Conservation (phyloP, 2,329 filamentous ascomycete genomes). For the Gaeumannomyces tritici region DNA sequence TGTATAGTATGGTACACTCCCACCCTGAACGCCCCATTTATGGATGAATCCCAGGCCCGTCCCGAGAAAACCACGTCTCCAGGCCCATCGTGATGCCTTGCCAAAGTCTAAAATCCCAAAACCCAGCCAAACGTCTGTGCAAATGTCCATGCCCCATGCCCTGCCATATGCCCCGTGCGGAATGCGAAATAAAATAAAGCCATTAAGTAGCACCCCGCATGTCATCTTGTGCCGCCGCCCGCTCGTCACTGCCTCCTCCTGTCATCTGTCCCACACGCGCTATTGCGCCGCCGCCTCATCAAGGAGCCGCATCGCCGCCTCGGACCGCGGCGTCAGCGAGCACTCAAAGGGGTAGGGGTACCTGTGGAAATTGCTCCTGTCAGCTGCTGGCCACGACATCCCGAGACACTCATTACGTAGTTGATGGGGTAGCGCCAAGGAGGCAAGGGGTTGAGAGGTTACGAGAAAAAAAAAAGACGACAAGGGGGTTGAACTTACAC, state of each 20-base stretch:
- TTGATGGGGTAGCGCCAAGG: no score
- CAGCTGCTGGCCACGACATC: no score
- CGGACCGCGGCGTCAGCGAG: not conserved
- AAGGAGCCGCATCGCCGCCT: not conserved
- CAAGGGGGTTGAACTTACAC: slow-evolving; percentile 10
- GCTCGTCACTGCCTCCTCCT: no score
- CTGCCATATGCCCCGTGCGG: not conserved
- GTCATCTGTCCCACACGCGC: no score
- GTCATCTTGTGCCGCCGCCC: not conserved
- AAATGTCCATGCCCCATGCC: no score
- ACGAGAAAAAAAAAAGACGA: not conserved
- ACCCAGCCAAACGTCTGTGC: no score
- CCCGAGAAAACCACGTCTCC: not conserved
- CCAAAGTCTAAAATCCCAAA: not conserved
- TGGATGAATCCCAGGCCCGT: not conserved
- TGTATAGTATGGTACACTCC: no score
- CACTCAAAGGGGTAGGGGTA: slow-evolving; percentile 1
- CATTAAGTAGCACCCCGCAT: not conserved
- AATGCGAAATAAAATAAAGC: not conserved
- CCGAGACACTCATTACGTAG: no score
- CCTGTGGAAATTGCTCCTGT: not conserved
- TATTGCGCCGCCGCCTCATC: not conserved
- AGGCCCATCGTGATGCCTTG: not conserved
- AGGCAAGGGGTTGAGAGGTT: no score
- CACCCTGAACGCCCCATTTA: not conserved